A percentile compares a stretch with the other conserved stretches of the same genome.
Evolutionary conservation across 2,329 filamentous ascomycete genomes (phyloP).

Genomic region (Cytospora schulzeri): DNA sequence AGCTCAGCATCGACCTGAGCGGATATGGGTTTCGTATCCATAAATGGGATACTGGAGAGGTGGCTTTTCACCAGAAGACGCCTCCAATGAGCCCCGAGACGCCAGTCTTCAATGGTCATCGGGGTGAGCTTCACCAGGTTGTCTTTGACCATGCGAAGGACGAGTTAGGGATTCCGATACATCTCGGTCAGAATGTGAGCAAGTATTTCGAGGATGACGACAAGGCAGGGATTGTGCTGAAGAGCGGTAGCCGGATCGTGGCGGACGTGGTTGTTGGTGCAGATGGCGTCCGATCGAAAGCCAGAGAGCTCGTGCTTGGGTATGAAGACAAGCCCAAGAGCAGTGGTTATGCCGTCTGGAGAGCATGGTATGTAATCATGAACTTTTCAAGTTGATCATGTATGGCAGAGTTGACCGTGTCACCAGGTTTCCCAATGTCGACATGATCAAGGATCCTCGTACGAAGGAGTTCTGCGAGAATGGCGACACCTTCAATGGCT

Average conservation of each 20-base stretch:
- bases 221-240: constrained; percentile 53
- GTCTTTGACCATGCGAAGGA: constrained; percentile 60
- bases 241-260: constrained; percentile 47
- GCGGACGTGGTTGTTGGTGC: constrained; percentile 57
- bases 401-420: not conserved
- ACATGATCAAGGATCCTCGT: constrained; percentile 53
- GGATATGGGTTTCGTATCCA: constrained; percentile 63
- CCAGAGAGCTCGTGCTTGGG: constrained; percentile 52
- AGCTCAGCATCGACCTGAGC: constrained; percentile 54
- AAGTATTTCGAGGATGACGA: constrained; percentile 58
- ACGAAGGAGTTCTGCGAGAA: constrained; percentile 57
- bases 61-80: constrained; percentile 57
- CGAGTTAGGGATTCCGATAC: constrained; percentile 57
- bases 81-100: constrained; percentile 47
- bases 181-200: constrained; percentile 52
- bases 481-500: constrained; percentile 61
- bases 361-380: constrained; percentile 49
- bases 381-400: too few species aligned
- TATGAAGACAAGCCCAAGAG: constrained; percentile 54
- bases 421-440: constrained; percentile 48
- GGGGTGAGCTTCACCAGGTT: constrained; percentile 61
- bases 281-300: constrained; percentile 57
- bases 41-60: constrained; percentile 61
- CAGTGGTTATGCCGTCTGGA: constrained; percentile 54
- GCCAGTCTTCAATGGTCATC: constrained; percentile 61